These are phyloP conservation scores for Trichoderma afroharzianum DNA, from an alignment of 2,329 filamentous ascomycete species.

Conservation along the genomic window DNA sequence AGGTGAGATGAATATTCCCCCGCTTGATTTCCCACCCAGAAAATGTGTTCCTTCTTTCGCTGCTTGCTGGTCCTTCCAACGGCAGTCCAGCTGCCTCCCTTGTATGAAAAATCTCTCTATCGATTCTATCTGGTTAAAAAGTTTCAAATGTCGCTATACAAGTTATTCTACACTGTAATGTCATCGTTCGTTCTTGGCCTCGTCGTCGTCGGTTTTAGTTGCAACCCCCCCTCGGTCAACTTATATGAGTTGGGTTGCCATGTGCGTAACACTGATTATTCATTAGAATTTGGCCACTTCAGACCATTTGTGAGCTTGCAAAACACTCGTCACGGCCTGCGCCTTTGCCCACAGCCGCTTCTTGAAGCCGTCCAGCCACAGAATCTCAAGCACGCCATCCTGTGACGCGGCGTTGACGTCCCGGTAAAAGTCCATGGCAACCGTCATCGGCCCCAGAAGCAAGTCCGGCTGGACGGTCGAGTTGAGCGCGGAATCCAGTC, in stretches of 20 bases:
- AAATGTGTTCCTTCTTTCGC: neutral
- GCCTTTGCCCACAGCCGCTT: constrained; percentile 38
- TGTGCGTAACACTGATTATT: neutral
- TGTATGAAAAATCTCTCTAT: constrained; percentile 3
- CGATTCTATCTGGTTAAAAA: neutral
- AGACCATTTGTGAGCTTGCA: constrained; percentile 40
- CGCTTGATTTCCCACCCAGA: neutral
- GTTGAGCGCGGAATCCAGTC: constrained; percentile 45
- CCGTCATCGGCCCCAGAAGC: constrained; percentile 41
- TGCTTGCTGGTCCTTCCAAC: neutral
- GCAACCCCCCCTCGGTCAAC: neutral
- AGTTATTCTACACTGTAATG: neutral
- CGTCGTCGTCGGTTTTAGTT: neutral
- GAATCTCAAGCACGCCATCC: constrained; percentile 42
- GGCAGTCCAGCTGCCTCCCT: constrained; percentile 17
- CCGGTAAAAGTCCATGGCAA: constrained; percentile 42
- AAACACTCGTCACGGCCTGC: constrained; percentile 37
- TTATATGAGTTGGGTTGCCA: neutral
- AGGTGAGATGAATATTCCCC: neutral
- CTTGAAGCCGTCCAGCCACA: constrained; percentile 47
- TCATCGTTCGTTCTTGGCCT: neutral
- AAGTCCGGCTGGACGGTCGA: constrained; percentile 46
- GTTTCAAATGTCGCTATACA: constrained; percentile 11
- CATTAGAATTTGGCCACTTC: constrained; percentile 31
- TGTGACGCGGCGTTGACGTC: constrained; percentile 37